Evolutionary conservation across 2,329 filamentous ascomycete genomes (phyloP).

Genomic region (Cladosporium colombiae): DNA sequence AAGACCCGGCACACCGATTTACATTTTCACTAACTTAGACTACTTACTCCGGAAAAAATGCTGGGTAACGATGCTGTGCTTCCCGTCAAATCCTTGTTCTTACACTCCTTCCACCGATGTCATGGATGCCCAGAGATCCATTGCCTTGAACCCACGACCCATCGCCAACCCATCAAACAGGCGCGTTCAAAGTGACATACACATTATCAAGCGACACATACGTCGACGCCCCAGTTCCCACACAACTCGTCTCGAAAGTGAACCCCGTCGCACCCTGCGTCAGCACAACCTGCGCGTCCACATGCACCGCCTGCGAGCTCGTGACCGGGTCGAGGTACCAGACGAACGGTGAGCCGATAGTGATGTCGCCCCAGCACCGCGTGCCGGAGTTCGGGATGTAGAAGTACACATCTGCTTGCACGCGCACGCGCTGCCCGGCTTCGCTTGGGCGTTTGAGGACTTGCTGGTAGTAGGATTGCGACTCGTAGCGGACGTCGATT

Average conservation of each 20-base stretch:
- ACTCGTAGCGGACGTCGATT: neutral
- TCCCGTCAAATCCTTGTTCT: neutral
- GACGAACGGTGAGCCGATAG: neutral
- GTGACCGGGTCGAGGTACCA: neutral
- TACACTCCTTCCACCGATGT: neutral
- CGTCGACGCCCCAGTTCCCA: neutral
- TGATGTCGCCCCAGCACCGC: neutral
- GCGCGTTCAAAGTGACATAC: neutral
- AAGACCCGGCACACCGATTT: neutral
- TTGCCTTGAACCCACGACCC: neutral
- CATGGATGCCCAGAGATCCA: neutral
- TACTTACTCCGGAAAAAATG: neutral
- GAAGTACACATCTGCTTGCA: neutral
- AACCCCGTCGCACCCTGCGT: neutral
- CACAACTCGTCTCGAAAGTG: neutral
- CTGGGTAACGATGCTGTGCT: neutral
- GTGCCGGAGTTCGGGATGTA: neutral
- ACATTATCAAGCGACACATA: neutral
- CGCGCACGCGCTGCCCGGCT: neutral
- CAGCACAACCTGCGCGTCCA: neutral
- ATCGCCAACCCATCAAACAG: neutral
- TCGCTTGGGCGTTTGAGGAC: neutral
- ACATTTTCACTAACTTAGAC: neutral
- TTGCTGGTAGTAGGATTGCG: neutral
- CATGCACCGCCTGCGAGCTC: neutral